Evolutionary conservation across 371 early-diverging fungal species (phyloP).

Genomic region (Thermomucor indicae-seudaticae): DNA sequence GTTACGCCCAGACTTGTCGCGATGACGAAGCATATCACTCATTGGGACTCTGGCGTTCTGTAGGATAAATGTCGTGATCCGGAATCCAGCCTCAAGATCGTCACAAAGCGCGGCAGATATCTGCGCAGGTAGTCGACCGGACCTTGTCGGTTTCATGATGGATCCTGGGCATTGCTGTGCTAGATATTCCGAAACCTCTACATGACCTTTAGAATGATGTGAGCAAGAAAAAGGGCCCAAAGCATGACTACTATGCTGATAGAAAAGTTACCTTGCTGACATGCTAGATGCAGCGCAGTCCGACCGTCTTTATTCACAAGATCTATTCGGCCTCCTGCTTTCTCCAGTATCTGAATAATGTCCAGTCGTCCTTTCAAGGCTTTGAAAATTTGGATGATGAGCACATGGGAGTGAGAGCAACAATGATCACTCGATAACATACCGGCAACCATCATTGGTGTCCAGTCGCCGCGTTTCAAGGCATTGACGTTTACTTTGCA

Average conservation of each 20-base stretch:
- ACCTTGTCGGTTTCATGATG: slow-evolving; percentile 28
- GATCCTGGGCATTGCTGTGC: slow-evolving; percentile 29
- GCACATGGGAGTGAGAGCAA: not conserved
- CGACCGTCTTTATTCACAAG: slow-evolving; percentile 40
- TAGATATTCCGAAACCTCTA: slow-evolving; percentile 30
- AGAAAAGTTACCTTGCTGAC: slow-evolving; percentile 34
- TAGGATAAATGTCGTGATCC: slow-evolving; percentile 22
- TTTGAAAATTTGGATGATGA: slow-evolving; percentile 2
- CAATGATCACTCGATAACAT: not conserved
- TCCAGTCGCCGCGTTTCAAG: slow-evolving; percentile 54
- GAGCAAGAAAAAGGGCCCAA: not conserved
- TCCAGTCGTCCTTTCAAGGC: slow-evolving; percentile 42
- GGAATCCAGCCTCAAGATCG: slow-evolving; percentile 12
- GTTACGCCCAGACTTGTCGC: slow-evolving; percentile 45
- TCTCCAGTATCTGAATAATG: slow-evolving; percentile 27
- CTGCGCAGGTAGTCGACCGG: slow-evolving; percentile 44
- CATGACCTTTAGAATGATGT: slow-evolving; percentile 23
- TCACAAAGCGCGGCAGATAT: slow-evolving; percentile 30
- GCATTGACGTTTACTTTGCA: slow-evolving; percentile 43
- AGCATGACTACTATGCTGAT: not conserved
- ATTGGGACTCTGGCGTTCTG: slow-evolving; percentile 11
- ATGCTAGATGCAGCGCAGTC: slow-evolving; percentile 50
- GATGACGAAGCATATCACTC: slow-evolving; percentile 13
- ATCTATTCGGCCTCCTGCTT: slow-evolving; percentile 26
- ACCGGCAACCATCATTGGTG: slow-evolving; percentile 51